Evolutionary conservation across 2,329 filamentous ascomycete genomes (phyloP).

Genomic region (Penicillium janthinellum): DNA sequence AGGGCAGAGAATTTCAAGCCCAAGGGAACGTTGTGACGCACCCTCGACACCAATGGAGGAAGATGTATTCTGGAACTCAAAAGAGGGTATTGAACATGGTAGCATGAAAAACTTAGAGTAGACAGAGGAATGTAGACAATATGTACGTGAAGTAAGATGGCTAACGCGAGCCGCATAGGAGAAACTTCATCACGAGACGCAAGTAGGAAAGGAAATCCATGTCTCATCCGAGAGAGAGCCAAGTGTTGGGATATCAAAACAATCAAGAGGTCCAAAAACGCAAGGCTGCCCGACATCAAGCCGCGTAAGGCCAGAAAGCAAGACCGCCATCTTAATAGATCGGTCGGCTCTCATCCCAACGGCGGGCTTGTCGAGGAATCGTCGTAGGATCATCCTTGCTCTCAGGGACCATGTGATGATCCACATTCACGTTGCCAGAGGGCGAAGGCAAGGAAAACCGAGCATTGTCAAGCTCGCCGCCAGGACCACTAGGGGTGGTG

Average conservation of each 20-base stretch:
- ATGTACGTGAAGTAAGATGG: conserved; percentile 19
- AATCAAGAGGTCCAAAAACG: conserved; percentile 9
- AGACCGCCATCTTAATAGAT: conserved; percentile 37
- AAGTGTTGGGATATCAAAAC: conserved; percentile 14
- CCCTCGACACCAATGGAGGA: not conserved
- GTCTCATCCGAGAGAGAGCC: conserved; percentile 11
- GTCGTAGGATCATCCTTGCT: conserved; percentile 22
- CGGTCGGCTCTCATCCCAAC: conserved; percentile 47
- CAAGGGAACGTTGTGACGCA: not conserved
- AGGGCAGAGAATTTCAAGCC: not conserved
- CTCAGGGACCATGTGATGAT: conserved; percentile 14
- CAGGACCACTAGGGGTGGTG: conserved; percentile 55
- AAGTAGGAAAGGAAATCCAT: conserved; percentile 3
- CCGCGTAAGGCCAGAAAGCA: not conserved
- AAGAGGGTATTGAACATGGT: conserved; percentile 18
- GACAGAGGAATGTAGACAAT: conserved; percentile 18
- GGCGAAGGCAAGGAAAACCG: conserved; percentile 33
- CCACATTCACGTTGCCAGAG: conserved; percentile 20
- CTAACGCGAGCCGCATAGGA: not conserved
- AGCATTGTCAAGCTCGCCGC: conserved; percentile 39
- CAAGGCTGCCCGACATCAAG: conserved; percentile 12
- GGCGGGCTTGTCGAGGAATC: conserved; percentile 33
- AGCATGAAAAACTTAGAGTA: conserved; percentile 7
- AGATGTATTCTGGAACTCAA: not conserved
- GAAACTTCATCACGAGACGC: not conserved